Evolutionary conservation across 306 rosid genomes (phyloP).

Genomic region (Quercus wislizeni): DNA sequence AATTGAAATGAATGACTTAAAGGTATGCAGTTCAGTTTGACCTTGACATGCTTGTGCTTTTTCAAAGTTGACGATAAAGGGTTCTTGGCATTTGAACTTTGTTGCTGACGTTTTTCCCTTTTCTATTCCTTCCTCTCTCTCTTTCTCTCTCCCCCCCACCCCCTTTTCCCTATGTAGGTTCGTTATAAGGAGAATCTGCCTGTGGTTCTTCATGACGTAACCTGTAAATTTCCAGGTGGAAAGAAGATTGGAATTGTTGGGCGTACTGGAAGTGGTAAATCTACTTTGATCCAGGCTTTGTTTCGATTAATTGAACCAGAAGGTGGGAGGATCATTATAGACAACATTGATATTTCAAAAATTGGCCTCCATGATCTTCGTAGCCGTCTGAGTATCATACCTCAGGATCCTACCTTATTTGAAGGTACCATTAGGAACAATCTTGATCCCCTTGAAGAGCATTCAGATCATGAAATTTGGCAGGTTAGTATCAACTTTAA

Average conservation of each 20-base stretch:
- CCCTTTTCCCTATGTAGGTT: conserved; percentile 40
- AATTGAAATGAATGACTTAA: conserved; percentile 66
- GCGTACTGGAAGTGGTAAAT: conserved; percentile 95
- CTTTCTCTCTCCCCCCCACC: background rate
- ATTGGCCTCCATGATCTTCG: conserved; percentile 94
- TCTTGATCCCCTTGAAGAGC: conserved; percentile 90
- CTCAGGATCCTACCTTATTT: conserved; percentile 94
- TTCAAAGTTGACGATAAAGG: background rate
- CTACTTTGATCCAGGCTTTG: conserved; percentile 90
- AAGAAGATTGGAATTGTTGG: conserved; percentile 95
- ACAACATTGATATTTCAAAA: conserved; percentile 65
- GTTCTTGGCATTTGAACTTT: background rate
- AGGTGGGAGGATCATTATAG: conserved; percentile 72
- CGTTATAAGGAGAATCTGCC: conserved; percentile 97
- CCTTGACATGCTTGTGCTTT: conserved; percentile 6
- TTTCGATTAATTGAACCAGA: conserved; percentile 86
- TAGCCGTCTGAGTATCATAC: conserved; percentile 86
- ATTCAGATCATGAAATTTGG: conserved; percentile 83
- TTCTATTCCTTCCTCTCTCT: conserved; percentile 7
- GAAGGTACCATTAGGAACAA: conserved; percentile 89
- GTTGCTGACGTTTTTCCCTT: background rate
- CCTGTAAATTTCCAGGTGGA: conserved; percentile 85
- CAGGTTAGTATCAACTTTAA: conserved; percentile 50
- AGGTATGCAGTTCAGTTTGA: conserved; percentile 45
- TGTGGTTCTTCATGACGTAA: conserved; percentile 74